phyloP scores from a whole-genome alignment of 1,284 basidiomycete species.

The Tylopilus sp. region DNA sequence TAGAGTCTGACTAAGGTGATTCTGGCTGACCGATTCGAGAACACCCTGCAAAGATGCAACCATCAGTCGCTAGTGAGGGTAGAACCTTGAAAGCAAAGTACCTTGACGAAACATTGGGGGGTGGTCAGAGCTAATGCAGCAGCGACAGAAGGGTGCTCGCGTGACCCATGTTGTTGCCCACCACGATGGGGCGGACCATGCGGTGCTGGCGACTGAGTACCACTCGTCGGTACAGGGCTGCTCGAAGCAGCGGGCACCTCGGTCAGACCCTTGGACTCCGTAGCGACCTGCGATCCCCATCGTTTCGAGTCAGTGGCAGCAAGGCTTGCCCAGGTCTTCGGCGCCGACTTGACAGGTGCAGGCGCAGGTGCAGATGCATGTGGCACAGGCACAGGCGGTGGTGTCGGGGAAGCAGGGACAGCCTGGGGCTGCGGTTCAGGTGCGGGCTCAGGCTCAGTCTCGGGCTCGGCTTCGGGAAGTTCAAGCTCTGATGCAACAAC shows the following conservation, averaged over 20 bases:
- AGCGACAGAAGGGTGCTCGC: slow-evolving; percentile 48
- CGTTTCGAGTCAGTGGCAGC: slow-evolving; percentile 78
- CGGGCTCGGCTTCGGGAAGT: slow-evolving; percentile 41
- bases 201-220: slow-evolving; percentile 51
- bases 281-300: slow-evolving; percentile 77
- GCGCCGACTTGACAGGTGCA: slow-evolving; percentile 49
- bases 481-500: slow-evolving; percentile 41
- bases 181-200: slow-evolving; percentile 35
- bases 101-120: slow-evolving; percentile 87
- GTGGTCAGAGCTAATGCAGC: slow-evolving; percentile 65
- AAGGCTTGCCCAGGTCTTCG: slow-evolving; percentile 89
- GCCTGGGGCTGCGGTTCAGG: slow-evolving; percentile 35
- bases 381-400: slow-evolving; percentile 32
- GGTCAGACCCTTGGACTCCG: slow-evolving; percentile 68
- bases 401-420: slow-evolving; percentile 36
- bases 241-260: slow-evolving; percentile 52
- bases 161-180: slow-evolving; percentile 29
- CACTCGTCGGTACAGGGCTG: slow-evolving; percentile 45
- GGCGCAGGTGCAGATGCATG: slow-evolving; percentile 35
- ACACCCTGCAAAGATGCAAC: slow-evolving; percentile 54
- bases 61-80: too few relatives aligned
- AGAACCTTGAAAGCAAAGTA: too few relatives aligned
- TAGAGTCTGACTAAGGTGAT: slow-evolving; percentile 59
- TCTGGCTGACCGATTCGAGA: slow-evolving; percentile 69
- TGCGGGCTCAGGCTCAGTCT: slow-evolving; percentile 48